phyloP scores from a whole-genome alignment of 2,329 filamentous ascomycete genomes.

The Cytospora mali region DNA sequence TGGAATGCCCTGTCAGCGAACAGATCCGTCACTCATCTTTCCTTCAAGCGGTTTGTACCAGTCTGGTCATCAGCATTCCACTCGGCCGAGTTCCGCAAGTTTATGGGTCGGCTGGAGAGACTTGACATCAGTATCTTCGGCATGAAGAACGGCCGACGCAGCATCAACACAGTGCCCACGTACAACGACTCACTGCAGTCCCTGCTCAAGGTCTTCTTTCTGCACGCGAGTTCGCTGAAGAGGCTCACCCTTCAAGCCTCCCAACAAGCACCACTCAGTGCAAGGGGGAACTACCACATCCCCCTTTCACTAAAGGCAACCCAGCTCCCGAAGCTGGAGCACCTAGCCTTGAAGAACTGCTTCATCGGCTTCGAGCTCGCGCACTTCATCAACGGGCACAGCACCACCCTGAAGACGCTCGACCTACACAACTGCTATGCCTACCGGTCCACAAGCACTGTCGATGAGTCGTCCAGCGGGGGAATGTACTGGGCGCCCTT shows the following conservation, averaged over 20 bases:
- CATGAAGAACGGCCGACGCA: slow-evolving; percentile 23
- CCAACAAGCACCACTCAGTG: slow-evolving; percentile 24
- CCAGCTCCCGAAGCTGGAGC: slow-evolving; percentile 22
- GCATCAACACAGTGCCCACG: slow-evolving; percentile 26
- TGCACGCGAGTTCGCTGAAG: slow-evolving; percentile 23
- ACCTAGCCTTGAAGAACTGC: slow-evolving; percentile 26
- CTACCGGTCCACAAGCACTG: slow-evolving; percentile 15
- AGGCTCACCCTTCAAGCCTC: slow-evolving; percentile 25
- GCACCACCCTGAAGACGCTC: slow-evolving; percentile 12
- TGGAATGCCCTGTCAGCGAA: slow-evolving; percentile 25
- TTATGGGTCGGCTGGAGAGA: slow-evolving; percentile 20
- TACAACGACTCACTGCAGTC: slow-evolving; percentile 27
- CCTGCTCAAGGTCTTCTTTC: slow-evolving; percentile 26
- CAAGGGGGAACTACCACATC: slow-evolving; percentile 25
- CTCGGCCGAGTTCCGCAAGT: slow-evolving; percentile 13
- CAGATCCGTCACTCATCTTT: slow-evolving; percentile 18
- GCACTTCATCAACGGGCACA: slow-evolving; percentile 27
- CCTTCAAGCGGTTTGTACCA: slow-evolving; percentile 21
- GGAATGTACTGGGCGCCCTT: slow-evolving; percentile 27
- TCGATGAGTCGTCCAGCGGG: slow-evolving; percentile 1
- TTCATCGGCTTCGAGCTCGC: slow-evolving; percentile 28
- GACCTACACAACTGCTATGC: slow-evolving; percentile 28
- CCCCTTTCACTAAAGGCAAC: slow-evolving; percentile 26
- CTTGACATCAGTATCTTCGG: slow-evolving; percentile 23
- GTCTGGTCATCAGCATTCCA: slow-evolving; percentile 26